These are phyloP conservation scores for Colletotrichum orchidophilum DNA, from an alignment of 2,329 filamentous ascomycete species.

Conservation along the genomic window DNA sequence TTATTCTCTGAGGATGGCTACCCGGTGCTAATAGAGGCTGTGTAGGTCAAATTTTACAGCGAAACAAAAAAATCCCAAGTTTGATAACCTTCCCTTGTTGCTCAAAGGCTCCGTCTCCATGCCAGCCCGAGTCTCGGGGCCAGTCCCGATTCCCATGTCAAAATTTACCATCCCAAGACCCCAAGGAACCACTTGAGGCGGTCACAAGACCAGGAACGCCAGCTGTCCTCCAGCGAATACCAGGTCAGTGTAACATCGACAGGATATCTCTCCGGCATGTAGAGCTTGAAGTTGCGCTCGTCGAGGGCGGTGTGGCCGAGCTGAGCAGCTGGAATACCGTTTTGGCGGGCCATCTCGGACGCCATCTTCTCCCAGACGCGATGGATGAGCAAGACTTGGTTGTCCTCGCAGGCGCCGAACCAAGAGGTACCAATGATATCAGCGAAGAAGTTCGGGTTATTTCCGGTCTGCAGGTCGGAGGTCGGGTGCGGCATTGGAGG, in stretches of 20 bases:
- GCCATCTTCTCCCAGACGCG: constrained; percentile 7
- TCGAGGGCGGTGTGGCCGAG: constrained; percentile 52
- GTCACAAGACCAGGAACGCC: not conserved
- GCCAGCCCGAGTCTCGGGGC: not conserved
- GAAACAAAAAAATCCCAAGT: constrained; percentile 23
- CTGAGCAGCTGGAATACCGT: constrained; percentile 40
- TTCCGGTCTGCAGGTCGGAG: not conserved
- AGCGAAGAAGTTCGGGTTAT: not conserved
- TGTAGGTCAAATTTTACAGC: constrained; percentile 29
- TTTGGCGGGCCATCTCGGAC: constrained; percentile 37
- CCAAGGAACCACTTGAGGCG: not conserved
- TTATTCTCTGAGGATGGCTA: constrained; percentile 27
- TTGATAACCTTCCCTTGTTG: not conserved
- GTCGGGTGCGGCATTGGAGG: constrained; percentile 4
- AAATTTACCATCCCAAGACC: not conserved
- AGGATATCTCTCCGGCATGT: constrained; percentile 7
- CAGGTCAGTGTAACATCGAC: constrained; percentile 10
- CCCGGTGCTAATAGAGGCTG: constrained; percentile 17
- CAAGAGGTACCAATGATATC: constrained; percentile 10
- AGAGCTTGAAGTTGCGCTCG: constrained; percentile 44
- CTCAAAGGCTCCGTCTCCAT: not conserved
- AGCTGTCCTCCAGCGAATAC: constrained; percentile 4
- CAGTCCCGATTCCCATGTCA: not conserved
- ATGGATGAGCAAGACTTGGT: constrained; percentile 36
- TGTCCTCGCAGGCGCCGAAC: constrained; percentile 60